phyloP scores from a whole-genome alignment of 2,329 filamentous ascomycete genomes.

The Alternaria panax region DNA sequence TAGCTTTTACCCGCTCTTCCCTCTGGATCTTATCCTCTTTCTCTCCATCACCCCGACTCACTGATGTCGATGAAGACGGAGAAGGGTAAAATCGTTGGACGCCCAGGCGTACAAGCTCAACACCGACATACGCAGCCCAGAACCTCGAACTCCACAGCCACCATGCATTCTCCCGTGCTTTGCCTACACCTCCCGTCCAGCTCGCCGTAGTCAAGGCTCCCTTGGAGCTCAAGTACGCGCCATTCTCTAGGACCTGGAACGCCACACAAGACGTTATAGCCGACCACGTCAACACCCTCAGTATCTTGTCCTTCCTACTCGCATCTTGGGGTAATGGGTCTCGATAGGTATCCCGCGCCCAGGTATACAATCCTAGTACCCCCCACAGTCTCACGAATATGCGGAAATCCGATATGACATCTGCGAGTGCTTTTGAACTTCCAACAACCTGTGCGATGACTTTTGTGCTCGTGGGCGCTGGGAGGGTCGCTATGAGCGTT shows the following conservation, averaged over 20 bases:
- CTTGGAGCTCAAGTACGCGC: conserved; percentile 76
- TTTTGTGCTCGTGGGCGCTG: conserved; percentile 41
- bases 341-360: conserved; percentile 58
- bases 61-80: not conserved
- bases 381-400: conserved; percentile 81
- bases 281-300: conserved; percentile 63
- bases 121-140: conserved; percentile 79
- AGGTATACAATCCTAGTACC: conserved; percentile 75
- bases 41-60: conserved; percentile 47
- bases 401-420: conserved; percentile 72
- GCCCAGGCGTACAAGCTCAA: conserved; percentile 74
- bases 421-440: conserved; percentile 61
- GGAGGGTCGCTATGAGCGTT: conserved; percentile 49
- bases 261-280: conserved; percentile 72
- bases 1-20: conserved; percentile 36
- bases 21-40: conserved; percentile 57
- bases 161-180: conserved; percentile 63
- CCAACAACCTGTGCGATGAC: conserved; percentile 44
- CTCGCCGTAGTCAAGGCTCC: conserved; percentile 65
- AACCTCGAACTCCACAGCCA: conserved; percentile 78
- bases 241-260: conserved; percentile 86
- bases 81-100: conserved; percentile 46
- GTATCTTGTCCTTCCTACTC: conserved; percentile 37
- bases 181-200: conserved; percentile 57
- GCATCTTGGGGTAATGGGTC: conserved; percentile 34